Base-by-base conservation (phyloP, 1,284 basidiomycete species). In the Porogramme epimiltina region DNA sequence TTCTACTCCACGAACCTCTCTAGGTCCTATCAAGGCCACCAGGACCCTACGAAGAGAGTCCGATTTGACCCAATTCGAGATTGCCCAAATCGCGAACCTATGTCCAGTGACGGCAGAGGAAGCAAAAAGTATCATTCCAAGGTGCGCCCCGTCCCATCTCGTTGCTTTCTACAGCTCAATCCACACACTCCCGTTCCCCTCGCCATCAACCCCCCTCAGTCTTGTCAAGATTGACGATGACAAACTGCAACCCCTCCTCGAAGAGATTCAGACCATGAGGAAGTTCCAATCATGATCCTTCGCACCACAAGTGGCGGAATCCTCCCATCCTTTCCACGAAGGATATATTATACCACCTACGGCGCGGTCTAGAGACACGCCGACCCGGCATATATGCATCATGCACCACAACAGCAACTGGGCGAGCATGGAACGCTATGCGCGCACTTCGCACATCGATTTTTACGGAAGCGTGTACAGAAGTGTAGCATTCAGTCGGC, bases 1-100 rank as follows among this genome's bases (percentile, higher is more conserved):
- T 8, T 8, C 10, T 18, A 22, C 19, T 6, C 23, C 20, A 19
- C 15, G 5, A 15, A n/a, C 19, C 24, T 6, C 20, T 8, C 22
- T 16, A 22, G 19, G n/a, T 19, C 3, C 39, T 11, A 31, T 4
- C 33, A 20, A 16, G 2, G 18, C 11, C 5, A 5, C 15, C 16
- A 89, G 89, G 61, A 90, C 89, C 3, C 70, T 93, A 8, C 78
- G 86, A 54, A 76, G 89, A 59, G 89, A 91, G 59, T 80, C 88
- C 0, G 82, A 81, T 6, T 69, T 96, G 40, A 91, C 91, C 0
- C 91, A 91, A 61, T 96, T 95, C 63, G 94, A 97, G 74, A 91
- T 91, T 19, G 93, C 93, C 2, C 93, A 96, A 65, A 88, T 97
- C 41, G 93, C 92, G 20, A 95, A 95, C 64, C 70, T 97, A 49